Evolutionary conservation across 768 basidiomycete species (phyloP), one percentile per base, ranked within the genome.

Genomic region (Zangia roseola): DNA sequence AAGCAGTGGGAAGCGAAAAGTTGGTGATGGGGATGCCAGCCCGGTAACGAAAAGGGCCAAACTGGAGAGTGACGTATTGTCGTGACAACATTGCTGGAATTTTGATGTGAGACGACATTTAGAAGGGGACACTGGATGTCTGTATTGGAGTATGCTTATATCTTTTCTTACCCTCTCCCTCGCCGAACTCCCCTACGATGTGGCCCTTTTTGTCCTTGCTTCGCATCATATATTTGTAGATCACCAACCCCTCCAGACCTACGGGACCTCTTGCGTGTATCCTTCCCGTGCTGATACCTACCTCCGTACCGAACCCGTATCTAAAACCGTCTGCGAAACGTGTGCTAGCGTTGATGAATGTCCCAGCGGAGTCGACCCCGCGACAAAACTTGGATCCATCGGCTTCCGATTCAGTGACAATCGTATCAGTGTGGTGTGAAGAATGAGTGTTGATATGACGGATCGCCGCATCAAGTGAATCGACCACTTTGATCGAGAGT

Each of bases 181-280:
- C 65, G 14, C 89, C 92, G 67, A 93, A 94, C 60, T 97, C 94
- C 6, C 82, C 81, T 8, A 86, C 91, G n/a, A 89, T 70, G 61
- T 97, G 94, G 10, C 94, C 97, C 42, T 69, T 74, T 38, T 74
- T 74, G 40, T 73, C 84, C 57, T 74, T 82, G 69, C 93, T 94
- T 69, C 80, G 74, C 71, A 98, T 70, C 74, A 93, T 83, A 69
- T 97, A 99, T 72, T 98, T 98, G 77, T 99, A 98, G 49, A 86
- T 97, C 34, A 94, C 88, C 55, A 97, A 74, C 2, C 93, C 93
- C 56, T 97, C 91, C 44, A 97, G 74, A 0, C 95, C 95, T 2
- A 98, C 95, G 0, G 97, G 97, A 4, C 97, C 97, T 35, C 95
- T 78, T 14, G 97, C 94, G 62, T 99, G 97, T 47, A 97, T 95